These are phyloP conservation scores for Mucor racemosus DNA, from an alignment of 371 early-diverging fungal genomes.

Conservation along the genomic window DNA sequence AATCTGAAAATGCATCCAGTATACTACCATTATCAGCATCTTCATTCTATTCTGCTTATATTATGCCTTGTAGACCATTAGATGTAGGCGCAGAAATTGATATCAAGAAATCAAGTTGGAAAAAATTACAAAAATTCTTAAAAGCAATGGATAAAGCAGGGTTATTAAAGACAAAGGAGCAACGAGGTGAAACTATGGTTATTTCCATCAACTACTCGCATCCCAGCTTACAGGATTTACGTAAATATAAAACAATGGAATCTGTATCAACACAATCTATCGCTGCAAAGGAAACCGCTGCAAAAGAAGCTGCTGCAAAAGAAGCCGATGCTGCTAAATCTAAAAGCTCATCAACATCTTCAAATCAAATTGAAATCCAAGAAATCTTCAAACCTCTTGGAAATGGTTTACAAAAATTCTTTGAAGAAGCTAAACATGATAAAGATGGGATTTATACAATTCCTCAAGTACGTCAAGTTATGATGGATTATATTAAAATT, in stretches of 20 bases:
- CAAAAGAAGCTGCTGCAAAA: conserved; percentile 15
- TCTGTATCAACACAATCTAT: background rate
- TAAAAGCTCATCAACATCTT: conserved; percentile 14
- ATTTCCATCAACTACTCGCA: conserved; percentile 66
- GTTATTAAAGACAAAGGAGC: conserved; percentile 70
- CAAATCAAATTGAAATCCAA: conserved; percentile 40
- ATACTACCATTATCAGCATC: conserved; percentile 69
- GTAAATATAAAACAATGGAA: conserved; percentile 43
- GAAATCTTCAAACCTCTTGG: conserved; percentile 63
- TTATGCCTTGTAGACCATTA: conserved; percentile 65
- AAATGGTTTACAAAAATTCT: conserved; percentile 45
- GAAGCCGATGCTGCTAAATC: conserved; percentile 23
- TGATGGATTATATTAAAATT: conserved; percentile 65
- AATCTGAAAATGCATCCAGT: conserved; percentile 44
- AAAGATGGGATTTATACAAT: conserved; percentile 60
- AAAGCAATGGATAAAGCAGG: conserved; percentile 73
- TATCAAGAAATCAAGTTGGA: conserved; percentile 76
- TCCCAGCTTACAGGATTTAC: conserved; percentile 35
- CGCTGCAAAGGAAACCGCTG: background rate
- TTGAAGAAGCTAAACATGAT: conserved; percentile 56
- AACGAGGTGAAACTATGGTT: conserved; percentile 65
- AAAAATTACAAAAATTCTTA: conserved; percentile 75
- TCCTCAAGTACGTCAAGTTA: conserved; percentile 56
- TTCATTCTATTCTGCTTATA: conserved; percentile 65
- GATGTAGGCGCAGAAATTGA: conserved; percentile 62